Conservation (phyloP, 139 green algal species). For the Klebsormidium nitens region DNA sequence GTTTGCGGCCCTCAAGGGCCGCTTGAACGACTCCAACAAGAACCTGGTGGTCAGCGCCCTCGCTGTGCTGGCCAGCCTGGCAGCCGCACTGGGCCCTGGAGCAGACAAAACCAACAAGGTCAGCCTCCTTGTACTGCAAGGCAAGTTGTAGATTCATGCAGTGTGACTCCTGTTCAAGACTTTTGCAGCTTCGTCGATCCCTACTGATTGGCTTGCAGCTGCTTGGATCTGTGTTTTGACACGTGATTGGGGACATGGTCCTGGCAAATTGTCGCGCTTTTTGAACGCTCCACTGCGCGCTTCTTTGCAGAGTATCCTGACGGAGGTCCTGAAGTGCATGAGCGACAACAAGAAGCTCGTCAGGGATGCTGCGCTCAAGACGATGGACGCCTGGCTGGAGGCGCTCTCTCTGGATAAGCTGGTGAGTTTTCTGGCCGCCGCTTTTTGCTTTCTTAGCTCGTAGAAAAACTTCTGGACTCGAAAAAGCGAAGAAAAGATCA, state of each 20-base stretch:
- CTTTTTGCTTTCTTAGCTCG: neutral
- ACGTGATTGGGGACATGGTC: too few species aligned
- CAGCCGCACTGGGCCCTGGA: slow-evolving; percentile 70
- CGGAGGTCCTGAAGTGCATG: slow-evolving; percentile 59
- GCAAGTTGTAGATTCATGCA: too few species aligned
- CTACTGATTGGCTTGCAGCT: too few species aligned
- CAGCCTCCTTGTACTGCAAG: neutral
- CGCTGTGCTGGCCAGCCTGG: slow-evolving; percentile 66
- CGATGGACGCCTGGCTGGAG: slow-evolving; percentile 71
- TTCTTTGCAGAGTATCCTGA: slow-evolving; percentile 21
- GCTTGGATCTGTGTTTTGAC: too few species aligned
- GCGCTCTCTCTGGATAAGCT: slow-evolving; percentile 24
- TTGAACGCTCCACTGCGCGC: too few species aligned
- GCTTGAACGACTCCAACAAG: slow-evolving; percentile 86
- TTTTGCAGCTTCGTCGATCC: too few species aligned
- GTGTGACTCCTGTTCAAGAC: too few species aligned
- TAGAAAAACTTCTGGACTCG: too few species aligned
- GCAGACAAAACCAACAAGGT: slow-evolving; percentile 57
- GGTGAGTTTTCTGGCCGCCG: slow-evolving; percentile 10
- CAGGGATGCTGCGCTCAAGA: slow-evolving; percentile 58
- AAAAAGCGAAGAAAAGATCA: too few species aligned
- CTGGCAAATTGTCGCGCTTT: too few species aligned
- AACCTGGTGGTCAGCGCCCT: slow-evolving; percentile 71
- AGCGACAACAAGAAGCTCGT: slow-evolving; percentile 81
- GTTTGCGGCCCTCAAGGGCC: slow-evolving; percentile 68